Evolutionary conservation across 1,284 basidiomycete species (phyloP).

Genomic region (Golubevia sp.): DNA sequence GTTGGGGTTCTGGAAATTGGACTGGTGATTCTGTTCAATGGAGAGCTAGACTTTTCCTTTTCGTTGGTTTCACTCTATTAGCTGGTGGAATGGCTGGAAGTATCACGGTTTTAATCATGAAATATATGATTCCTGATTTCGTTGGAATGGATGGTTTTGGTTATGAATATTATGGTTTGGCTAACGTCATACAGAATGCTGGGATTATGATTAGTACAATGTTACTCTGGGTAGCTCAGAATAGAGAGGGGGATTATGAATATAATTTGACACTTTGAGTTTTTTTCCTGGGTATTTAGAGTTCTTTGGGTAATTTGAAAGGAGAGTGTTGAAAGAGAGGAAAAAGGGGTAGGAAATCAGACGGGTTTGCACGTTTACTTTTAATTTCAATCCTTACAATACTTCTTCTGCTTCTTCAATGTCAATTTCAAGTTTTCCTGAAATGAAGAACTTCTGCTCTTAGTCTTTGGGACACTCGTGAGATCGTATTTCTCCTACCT

Average conservation of each 20-base stretch:
- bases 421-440: too few species aligned
- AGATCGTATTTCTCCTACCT: too few species aligned
- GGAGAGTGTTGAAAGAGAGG: too few species aligned
- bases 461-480: too few species aligned
- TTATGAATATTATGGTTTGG: conserved; percentile 57
- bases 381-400: too few species aligned
- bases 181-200: conserved; percentile 53
- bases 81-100: conserved; percentile 58
- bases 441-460: too few species aligned
- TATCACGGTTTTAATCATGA: conserved; percentile 54
- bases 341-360: too few species aligned
- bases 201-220: conserved; percentile 52
- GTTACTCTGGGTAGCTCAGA: conserved; percentile 57
- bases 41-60: conserved; percentile 55
- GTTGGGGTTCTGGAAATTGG: conserved; percentile 17
- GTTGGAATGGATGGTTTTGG: too few species aligned
- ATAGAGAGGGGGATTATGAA: conserved; percentile 56
- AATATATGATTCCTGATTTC: conserved; percentile 52
- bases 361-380: too few species aligned
- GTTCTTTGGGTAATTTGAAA: too few species aligned
- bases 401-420: too few species aligned
- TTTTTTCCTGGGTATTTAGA: too few species aligned
- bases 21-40: conserved; percentile 42
- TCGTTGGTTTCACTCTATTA: conserved; percentile 58
- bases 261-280: conserved; percentile 53